These are phyloP conservation scores for Raphanus hybrid DNA, from an alignment of 441 rosid species.

Conservation along the genomic window DNA sequence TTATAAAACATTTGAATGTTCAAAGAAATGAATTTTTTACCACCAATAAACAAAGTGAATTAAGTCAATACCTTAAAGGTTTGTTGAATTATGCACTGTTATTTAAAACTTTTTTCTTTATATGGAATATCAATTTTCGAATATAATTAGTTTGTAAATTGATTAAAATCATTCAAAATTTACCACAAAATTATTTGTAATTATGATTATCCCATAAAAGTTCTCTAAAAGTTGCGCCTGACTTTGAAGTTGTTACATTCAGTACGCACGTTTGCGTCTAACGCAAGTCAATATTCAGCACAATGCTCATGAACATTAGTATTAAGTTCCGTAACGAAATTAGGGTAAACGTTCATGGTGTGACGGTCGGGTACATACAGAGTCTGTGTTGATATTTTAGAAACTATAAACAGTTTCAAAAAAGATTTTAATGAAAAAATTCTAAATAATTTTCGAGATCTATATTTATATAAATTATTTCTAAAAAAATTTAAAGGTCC, in stretches of 20 bases:
- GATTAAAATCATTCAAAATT: neutral
- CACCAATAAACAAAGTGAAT: conserved; percentile 9
- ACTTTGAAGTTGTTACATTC: neutral
- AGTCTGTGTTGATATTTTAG: neutral
- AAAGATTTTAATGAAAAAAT: neutral
- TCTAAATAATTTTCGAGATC: neutral
- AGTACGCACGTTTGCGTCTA: neutral
- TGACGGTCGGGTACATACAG: neutral
- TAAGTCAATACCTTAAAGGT: conserved; percentile 7
- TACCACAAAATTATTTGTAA: neutral
- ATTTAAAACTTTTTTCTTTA: neutral
- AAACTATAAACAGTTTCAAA: neutral
- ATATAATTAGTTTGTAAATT: neutral
- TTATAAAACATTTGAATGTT: neutral
- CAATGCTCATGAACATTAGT: neutral
- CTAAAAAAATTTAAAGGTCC: neutral
- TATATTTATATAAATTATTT: no score
- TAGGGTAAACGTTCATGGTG: neutral
- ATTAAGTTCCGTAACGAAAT: neutral
- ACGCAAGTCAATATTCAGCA: neutral
- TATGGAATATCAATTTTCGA: neutral
- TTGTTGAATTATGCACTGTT: neutral
- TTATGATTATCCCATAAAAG: neutral
- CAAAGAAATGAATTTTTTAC: conserved; percentile 21
- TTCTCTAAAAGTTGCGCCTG: neutral